These are phyloP conservation scores for Suillus discolor DNA, from an alignment of 768 basidiomycete genomes.

Conservation along the genomic window DNA sequence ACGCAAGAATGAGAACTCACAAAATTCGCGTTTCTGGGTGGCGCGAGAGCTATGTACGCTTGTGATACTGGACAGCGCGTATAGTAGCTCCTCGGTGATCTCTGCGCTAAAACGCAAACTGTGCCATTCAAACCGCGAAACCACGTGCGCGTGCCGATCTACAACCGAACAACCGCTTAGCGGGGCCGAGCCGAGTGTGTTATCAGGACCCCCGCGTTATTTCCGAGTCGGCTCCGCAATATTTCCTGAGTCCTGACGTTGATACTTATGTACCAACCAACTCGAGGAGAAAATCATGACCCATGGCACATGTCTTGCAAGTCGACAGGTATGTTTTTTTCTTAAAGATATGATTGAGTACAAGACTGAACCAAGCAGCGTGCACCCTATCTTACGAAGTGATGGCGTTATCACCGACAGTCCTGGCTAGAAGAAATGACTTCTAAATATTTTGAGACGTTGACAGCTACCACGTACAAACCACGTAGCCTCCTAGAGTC, in stretches of 20 bases:
- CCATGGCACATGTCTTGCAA: neutral
- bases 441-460: no score
- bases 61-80: constrained; percentile 1
- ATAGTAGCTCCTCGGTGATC: neutral
- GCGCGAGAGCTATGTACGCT: constrained; percentile 4
- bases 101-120: neutral
- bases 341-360: neutral
- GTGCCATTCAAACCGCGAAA: neutral
- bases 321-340: neutral
- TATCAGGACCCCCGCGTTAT: neutral
- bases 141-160: neutral
- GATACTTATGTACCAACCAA: neutral
- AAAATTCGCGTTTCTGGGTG: neutral
- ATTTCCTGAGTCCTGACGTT: neutral
- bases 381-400: no score
- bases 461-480: no score
- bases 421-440: no score
- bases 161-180: neutral
- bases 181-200: neutral
- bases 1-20: neutral
- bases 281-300: neutral
- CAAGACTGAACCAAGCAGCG: neutral
- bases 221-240: neutral
- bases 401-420: no score
- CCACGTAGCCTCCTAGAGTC: neutral